Evolutionary conservation across 1,139 yeast species (phyloP), one percentile per base, ranked within the genome.

Genomic region (Taphrina pruni): DNA sequence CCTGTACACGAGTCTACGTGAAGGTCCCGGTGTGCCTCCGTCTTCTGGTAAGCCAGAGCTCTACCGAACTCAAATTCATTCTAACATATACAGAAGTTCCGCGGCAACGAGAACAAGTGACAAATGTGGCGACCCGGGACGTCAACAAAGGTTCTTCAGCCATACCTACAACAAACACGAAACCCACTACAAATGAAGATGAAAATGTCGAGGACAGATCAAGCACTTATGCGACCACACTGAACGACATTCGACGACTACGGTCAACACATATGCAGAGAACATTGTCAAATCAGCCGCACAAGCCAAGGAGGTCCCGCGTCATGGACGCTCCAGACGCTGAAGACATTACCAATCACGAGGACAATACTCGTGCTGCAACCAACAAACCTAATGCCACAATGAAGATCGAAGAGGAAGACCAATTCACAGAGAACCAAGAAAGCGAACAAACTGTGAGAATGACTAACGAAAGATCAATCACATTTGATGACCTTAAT

Each of bases 401-500:
- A 14, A 41, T 48, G 26, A 50, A 38, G 48, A 48, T 50, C 17
- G 56, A 43, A 32, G 62, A 60, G 14, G 65, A 60, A 26, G 38
- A 26, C 26, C 43, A 8, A 6, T 6, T 9, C 5, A 39, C 43
- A 7, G 48, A 60, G 11, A 17, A 21, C 41, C 17, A 26, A 12
- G 56, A 43, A 26, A 54, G 14, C 32, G 66, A 32, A n/a, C 39
- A 38, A 6, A 35, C 41, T 11, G 11, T 51, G 6, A 21, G 36
- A 8, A 26, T 60, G 50, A 43, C 36, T 35, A 73, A 72, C 76
- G 96, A 93, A 74, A 90, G 90, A 74, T 88, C 96, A 0, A 84
- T 94, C 70, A 93, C 97, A 0, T 83, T 94, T 75, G 99, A 94
- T 78, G 99, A 94, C 79, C 94, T 94, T 74, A 97, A 98, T 6